A percentile compares a stretch with the other conserved stretches of the same genome.
Conservation (phyloP, 371 early-diverging fungal genomes). For the Mortierella sp. region DNA sequence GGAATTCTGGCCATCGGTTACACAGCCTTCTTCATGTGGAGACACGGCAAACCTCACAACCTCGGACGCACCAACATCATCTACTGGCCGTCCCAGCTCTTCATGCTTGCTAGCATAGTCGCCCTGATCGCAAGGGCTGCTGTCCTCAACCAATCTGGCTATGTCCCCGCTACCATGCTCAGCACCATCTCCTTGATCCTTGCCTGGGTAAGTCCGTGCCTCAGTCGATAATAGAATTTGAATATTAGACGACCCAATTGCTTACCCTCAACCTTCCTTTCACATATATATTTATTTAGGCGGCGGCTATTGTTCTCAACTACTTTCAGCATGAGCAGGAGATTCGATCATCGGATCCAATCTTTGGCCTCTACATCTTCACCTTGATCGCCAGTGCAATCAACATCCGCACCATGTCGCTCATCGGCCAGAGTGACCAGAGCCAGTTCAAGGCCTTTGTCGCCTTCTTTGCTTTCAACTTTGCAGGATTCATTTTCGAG, state of each 20-base stretch:
- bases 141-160: slow-evolving; percentile 10
- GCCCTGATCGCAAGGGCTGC: slow-evolving; percentile 19
- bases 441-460: slow-evolving; percentile 22
- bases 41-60: slow-evolving; percentile 28
- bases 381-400: slow-evolving; percentile 9
- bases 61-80: slow-evolving; percentile 28
- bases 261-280: neutral
- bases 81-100: slow-evolving; percentile 29
- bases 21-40: slow-evolving; percentile 1
- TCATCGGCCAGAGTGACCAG: neutral
- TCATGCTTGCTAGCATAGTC: slow-evolving; percentile 15
- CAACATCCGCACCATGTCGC: slow-evolving; percentile 35
- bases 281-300: neutral
- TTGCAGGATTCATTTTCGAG: slow-evolving; percentile 24
- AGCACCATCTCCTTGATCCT: slow-evolving; percentile 16
- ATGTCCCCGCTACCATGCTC: slow-evolving; percentile 24
- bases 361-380: slow-evolving; percentile 20
- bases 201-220: slow-evolving; percentile 20
- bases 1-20: neutral
- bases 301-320: slow-evolving; percentile 12
- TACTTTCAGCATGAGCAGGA: slow-evolving; percentile 21
- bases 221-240: too few relatives aligned
- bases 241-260: neutral
- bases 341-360: slow-evolving; percentile 6
- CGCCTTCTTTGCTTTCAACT: slow-evolving; percentile 17